Conservation (phyloP, 257 asterid genomes). For the Marsdenia floribunda region DNA sequence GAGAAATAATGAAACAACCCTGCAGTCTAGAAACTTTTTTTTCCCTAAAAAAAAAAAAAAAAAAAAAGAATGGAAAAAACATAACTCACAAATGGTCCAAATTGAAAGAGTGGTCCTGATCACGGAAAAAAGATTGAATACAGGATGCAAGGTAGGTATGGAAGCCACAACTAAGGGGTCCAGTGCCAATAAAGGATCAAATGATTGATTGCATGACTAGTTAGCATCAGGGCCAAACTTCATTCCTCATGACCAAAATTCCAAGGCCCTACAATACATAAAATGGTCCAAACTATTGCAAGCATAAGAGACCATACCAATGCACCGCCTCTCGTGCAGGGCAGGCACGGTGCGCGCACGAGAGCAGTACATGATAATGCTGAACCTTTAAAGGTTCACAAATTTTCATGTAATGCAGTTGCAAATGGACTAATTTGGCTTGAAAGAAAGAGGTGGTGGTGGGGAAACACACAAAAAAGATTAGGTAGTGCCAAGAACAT, state of each 20-base stretch:
- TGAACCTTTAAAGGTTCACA: neutral
- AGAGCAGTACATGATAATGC: constrained; percentile 6
- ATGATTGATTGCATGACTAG: constrained; percentile 59
- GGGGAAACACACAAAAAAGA: neutral
- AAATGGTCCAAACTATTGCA: constrained; percentile 8
- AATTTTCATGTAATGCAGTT: neutral
- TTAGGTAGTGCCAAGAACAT: constrained; percentile 5
- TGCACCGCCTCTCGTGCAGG: neutral
- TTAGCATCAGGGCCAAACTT: constrained; percentile 45
- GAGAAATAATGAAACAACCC: neutral
- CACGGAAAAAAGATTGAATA: constrained; percentile 35
- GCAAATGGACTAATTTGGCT: constrained; percentile 11
- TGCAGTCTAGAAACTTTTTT: neutral
- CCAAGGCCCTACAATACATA: constrained; percentile 13
- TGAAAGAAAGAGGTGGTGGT: too few species aligned
- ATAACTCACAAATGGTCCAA: constrained; percentile 38
- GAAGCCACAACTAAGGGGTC: constrained; percentile 42
- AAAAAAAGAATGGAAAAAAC: neutral
- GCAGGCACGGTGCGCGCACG: neutral
- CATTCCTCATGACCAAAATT: constrained; percentile 34
- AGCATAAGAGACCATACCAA: constrained; percentile 3
- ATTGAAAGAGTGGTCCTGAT: constrained; percentile 45
- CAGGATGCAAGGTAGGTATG: constrained; percentile 50
- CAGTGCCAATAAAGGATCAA: constrained; percentile 43
- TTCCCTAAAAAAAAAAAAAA: neutral